These are phyloP conservation scores for Penicillium paneum DNA, from an alignment of 2,329 filamentous ascomycete species.

Conservation along the genomic window DNA sequence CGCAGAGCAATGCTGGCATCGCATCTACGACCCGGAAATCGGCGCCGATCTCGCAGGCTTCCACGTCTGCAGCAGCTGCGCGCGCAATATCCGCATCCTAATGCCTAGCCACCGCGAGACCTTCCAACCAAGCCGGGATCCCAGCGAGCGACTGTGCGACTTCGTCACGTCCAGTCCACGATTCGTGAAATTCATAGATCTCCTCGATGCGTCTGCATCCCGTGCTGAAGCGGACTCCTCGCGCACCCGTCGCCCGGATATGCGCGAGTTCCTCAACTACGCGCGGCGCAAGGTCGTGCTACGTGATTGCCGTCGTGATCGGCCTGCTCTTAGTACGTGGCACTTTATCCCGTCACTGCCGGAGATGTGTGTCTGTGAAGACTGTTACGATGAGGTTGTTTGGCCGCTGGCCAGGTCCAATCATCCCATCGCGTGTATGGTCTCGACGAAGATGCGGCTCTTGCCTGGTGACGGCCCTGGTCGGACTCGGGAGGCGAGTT, in stretches of 20 bases:
- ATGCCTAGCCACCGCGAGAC: conserved; percentile 69
- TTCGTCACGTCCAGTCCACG: conserved; percentile 62
- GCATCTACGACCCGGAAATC: conserved; percentile 66
- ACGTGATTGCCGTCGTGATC: conserved; percentile 64
- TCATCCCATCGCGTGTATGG: conserved; percentile 60
- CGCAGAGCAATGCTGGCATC: conserved; percentile 68
- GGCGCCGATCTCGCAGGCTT: conserved; percentile 66
- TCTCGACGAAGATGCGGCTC: conserved; percentile 60
- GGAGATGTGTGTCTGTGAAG: conserved; percentile 78
- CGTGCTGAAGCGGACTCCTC: conserved; percentile 30
- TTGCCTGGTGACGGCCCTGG: conserved; percentile 50
- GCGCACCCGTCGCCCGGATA: conserved; percentile 47
- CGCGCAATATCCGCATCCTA: conserved; percentile 66
- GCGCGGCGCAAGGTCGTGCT: conserved; percentile 57
- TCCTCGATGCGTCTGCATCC: conserved; percentile 54
- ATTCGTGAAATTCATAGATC: conserved; percentile 56
- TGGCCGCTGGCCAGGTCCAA: conserved; percentile 60
- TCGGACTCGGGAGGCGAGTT: conserved; percentile 49
- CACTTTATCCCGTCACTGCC: conserved; percentile 72
- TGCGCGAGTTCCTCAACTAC: conserved; percentile 62
- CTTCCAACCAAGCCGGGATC: conserved; percentile 53
- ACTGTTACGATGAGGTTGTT: conserved; percentile 81
- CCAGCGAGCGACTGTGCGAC: conserved; percentile 60
- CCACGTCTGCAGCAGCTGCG: conserved; percentile 70
- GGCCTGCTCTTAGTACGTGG: conserved; percentile 66